phyloP scores from a whole-genome alignment of 1,284 basidiomycete genomes.

The Trichosporon sp. region DNA sequence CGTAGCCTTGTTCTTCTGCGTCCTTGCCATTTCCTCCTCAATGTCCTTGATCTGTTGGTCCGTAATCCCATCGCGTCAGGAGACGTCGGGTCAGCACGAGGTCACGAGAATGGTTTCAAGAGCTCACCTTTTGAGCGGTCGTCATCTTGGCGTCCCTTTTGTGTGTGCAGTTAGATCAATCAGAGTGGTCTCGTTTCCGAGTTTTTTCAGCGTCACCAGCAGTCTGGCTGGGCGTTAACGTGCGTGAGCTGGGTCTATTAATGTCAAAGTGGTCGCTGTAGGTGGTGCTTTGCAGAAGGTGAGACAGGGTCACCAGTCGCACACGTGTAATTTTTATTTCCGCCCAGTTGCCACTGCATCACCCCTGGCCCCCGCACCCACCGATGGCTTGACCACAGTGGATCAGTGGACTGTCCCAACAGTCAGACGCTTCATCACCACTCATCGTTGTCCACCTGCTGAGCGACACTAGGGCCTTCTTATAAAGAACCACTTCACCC shows the following conservation, averaged over 20 bases:
- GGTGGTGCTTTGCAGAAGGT: conserved; percentile 3
- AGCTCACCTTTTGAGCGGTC: conserved; percentile 54
- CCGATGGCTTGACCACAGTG: conserved; percentile 16
- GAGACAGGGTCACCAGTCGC: background rate
- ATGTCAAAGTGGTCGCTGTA: background rate
- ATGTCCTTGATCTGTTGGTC: conserved; percentile 53
- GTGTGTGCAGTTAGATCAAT: background rate
- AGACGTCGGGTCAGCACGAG: conserved; percentile 1
- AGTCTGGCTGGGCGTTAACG: background rate
- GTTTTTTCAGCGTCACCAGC: background rate
- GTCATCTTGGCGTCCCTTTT: conserved; percentile 45
- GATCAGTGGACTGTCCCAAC: background rate
- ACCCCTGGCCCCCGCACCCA: conserved; percentile 4
- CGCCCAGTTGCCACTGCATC: conserved; percentile 8
- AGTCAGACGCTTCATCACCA: conserved; percentile 14
- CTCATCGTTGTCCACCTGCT: background rate
- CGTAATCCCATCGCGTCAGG: background rate
- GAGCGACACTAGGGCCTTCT: conserved; percentile 3
- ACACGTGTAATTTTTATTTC: conserved; percentile 19
- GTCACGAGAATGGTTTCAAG: background rate
- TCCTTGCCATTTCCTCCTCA: conserved; percentile 58
- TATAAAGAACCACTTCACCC: background rate
- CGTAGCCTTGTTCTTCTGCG: conserved; percentile 85
- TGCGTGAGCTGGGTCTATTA: conserved; percentile 1
- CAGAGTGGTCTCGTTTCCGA: background rate